phyloP scores from a whole-genome alignment of 192 early-diverging fungal species.

The Entophlyctis luteolus region DNA sequence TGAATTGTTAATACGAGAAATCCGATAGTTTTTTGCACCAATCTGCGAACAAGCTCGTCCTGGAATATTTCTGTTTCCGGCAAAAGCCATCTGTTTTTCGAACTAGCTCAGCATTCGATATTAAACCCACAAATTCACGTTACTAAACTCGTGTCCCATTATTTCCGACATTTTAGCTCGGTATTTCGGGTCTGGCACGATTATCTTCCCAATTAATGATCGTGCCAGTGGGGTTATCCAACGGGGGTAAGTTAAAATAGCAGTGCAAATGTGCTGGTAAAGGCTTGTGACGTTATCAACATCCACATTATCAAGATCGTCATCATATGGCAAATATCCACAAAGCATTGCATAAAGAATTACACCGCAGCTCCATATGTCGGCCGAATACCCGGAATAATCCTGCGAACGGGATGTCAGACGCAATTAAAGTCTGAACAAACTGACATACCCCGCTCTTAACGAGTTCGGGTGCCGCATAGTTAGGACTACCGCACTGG shows the following conservation, averaged over 20 bases:
- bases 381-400: constrained; percentile 87
- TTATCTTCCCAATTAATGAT: constrained; percentile 41
- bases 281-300: constrained; percentile 56
- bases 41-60: constrained; percentile 22
- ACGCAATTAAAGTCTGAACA: neutral
- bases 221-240: constrained; percentile 45
- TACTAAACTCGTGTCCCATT: constrained; percentile 42
- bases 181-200: constrained; percentile 52
- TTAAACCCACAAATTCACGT: no score
- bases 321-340: constrained; percentile 60
- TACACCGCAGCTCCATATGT: constrained; percentile 95
- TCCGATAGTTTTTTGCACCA: no score
- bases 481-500: constrained; percentile 45
- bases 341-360: constrained; percentile 73
- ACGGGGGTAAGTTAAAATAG: constrained; percentile 51
- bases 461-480: constrained; percentile 48
- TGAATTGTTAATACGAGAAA: no score
- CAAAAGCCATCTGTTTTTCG: constrained; percentile 39
- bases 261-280: constrained; percentile 59
- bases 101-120: no score
- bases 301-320: constrained; percentile 57
- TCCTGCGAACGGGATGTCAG: constrained; percentile 33
- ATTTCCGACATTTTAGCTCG: constrained; percentile 43
- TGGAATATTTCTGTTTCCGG: constrained; percentile 34
- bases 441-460: constrained; percentile 30